These are phyloP conservation scores for Blastocladiella britannica DNA, from an alignment of 192 early-diverging fungal species.

Conservation along the genomic window DNA sequence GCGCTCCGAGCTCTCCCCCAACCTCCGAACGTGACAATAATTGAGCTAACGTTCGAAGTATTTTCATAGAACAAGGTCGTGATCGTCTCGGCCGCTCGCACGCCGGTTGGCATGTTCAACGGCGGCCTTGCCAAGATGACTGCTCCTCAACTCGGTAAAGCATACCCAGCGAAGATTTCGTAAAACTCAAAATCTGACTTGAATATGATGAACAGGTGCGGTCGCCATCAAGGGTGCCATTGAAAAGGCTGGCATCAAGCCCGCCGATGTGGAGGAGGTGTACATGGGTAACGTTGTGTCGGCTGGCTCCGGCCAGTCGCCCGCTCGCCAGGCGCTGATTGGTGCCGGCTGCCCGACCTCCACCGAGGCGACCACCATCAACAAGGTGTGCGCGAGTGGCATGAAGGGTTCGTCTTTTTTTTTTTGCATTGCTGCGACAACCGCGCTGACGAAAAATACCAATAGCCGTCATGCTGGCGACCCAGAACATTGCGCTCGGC, in stretches of 20 bases:
- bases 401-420: constrained; percentile 40
- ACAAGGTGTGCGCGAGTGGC: constrained; percentile 97
- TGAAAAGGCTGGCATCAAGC: constrained; percentile 55
- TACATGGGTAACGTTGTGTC: constrained; percentile 92
- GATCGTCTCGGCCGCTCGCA: constrained; percentile 59
- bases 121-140: constrained; percentile 64
- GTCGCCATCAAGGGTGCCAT: constrained; percentile 68
- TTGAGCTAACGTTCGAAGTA: too few relatives aligned
- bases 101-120: constrained; percentile 79
- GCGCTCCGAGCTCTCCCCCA: too few relatives aligned
- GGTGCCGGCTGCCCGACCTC: constrained; percentile 55
- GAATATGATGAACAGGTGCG: constrained; percentile 14
- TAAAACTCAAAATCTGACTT: background rate
- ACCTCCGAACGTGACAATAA: too few relatives aligned
- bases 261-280: constrained; percentile 73
- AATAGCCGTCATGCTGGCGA: constrained; percentile 60
- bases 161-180: constrained; percentile 1
- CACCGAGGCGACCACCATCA: constrained; percentile 88
- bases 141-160: constrained; percentile 69
- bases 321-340: constrained; percentile 76
- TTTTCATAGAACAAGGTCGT: constrained; percentile 28
- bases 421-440: background rate
- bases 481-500: constrained; percentile 63
- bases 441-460: too few relatives aligned
- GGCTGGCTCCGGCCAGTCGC: constrained; percentile 71